These are phyloP conservation scores for Eleusine indica DNA, from an alignment of 176 grass and related monocot genomes.

Conservation along the genomic window DNA sequence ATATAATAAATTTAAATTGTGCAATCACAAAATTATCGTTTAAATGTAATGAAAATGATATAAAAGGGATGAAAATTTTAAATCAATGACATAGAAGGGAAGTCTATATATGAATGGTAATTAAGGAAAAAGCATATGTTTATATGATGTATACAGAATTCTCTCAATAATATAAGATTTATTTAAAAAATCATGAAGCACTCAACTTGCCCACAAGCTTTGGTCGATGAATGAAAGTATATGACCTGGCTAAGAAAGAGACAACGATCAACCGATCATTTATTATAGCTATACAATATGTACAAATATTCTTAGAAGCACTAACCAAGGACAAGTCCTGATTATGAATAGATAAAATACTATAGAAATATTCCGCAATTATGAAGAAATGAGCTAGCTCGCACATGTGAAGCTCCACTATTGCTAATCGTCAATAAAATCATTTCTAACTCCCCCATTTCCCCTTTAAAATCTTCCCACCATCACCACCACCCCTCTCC, in stretches of 20 bases:
- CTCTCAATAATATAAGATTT: not conserved
- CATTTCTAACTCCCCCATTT: slow-evolving; percentile 23
- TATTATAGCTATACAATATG: not conserved
- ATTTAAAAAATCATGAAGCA: not conserved
- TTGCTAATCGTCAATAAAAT: not conserved
- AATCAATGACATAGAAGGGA: too few species aligned
- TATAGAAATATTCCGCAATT: slow-evolving; percentile 41
- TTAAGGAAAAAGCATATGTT: too few species aligned
- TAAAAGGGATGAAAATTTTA: too few species aligned
- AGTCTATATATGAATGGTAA: too few species aligned
- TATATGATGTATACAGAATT: too few species aligned
- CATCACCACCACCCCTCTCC: slow-evolving; percentile 27
- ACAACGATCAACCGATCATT: slow-evolving; percentile 8
- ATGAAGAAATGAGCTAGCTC: slow-evolving; percentile 39
- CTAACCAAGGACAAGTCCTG: slow-evolving; percentile 28
- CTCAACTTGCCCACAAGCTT: not conserved
- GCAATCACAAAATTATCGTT: too few species aligned
- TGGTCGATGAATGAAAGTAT: not conserved
- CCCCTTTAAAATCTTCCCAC: slow-evolving; percentile 37
- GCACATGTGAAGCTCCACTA: slow-evolving; percentile 22
- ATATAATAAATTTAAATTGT: too few species aligned
- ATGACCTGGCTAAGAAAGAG: slow-evolving; percentile 1
- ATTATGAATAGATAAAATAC: slow-evolving; percentile 20
- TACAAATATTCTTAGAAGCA: not conserved
- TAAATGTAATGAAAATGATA: too few species aligned